Base-by-base conservation (phyloP, 257 asterid genomes). In the Leonotis leonurus region DNA sequence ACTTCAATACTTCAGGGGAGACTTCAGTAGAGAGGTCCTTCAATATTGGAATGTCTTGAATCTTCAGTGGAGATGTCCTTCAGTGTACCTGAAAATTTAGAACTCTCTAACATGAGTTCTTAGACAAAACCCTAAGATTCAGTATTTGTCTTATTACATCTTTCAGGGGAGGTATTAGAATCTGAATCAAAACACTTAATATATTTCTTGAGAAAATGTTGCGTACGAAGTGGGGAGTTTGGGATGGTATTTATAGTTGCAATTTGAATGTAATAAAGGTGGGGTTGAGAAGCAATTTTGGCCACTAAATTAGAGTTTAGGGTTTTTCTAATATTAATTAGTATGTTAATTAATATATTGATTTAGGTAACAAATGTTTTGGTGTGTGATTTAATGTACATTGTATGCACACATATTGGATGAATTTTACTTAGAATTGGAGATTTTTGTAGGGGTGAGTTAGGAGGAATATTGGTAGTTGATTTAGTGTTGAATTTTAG, bases 231-330 rank as follows among this genome's bases (percentile, higher is more conserved):
- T 46, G 18, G 54, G 75, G 24, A 56, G 73, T 64, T 73, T 35
- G 29, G 26, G 35, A 24, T 63, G 63, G 53, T 63, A 72, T 70
- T 75, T 81, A 81, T 77, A 75, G 74, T 29, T 63, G 66, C 9
- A 52, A 39, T 37, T 57, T 62, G 46, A 60, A 39, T 56, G 65
- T 10, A 45, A 33, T n/a, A n/a, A 74, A 59, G 33, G 40, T 45
- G 45, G 30, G 58, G 8, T 33, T 14, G 13, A 21, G 25, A 33
- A 37, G 22, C 11, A 29, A 30, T 29, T 43, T 59, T 60, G 20
- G 43, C 45, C 33, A 30, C 29, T 35, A 52, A 36, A 56, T 27
- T 54, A 44, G 7, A n/a, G n/a, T n/a, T n/a, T n/a, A n/a, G n/a
- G n/a, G n/a, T n/a, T n/a, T n/a, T n/a, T n/a, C n/a, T n/a, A n/a